Evolutionary conservation across 2,329 filamentous ascomycete species (phyloP).

Genomic region (Torrubiellomyces zombiae): DNA sequence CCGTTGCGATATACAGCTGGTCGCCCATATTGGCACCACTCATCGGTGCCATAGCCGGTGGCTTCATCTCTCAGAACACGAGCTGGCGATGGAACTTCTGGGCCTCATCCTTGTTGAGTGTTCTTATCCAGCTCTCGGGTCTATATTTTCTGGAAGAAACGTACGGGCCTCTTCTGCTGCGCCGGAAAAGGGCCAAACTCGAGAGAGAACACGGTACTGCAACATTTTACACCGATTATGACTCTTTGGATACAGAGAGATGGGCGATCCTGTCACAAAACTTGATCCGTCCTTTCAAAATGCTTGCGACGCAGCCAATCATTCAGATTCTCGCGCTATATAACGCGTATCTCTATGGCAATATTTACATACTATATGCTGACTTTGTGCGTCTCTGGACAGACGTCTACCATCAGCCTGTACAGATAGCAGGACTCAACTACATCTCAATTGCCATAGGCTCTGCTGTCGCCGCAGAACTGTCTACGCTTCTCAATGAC

Average conservation of each 20-base stretch:
- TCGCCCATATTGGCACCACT: constrained; percentile 39
- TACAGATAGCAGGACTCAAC: constrained; percentile 26
- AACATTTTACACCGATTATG: constrained; percentile 1
- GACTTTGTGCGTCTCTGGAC: constrained; percentile 31
- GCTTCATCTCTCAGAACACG: constrained; percentile 13
- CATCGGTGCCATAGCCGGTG: constrained; percentile 23
- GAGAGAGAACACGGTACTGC: constrained; percentile 3
- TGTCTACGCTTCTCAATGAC: constrained; percentile 19
- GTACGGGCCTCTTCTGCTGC: constrained; percentile 11
- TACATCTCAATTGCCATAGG: constrained; percentile 33
- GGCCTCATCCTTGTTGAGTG: constrained; percentile 13
- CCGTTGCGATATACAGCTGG: constrained; percentile 45
- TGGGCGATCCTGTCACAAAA: constrained; percentile 4
- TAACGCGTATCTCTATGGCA: constrained; percentile 30
- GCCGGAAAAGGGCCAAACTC: constrained; percentile 2
- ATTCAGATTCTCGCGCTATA: constrained; percentile 29
- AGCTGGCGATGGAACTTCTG: constrained; percentile 22
- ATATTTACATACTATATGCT: constrained; percentile 32
- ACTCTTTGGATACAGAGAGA: not conserved
- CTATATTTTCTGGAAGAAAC: constrained; percentile 15
- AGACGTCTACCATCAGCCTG: constrained; percentile 23
- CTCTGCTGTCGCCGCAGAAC: constrained; percentile 30
- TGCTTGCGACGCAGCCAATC: constrained; percentile 29
- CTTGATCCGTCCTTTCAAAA: constrained; percentile 25
- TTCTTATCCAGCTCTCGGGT: constrained; percentile 7